Conservation (phyloP, 2,329 filamentous ascomycete genomes). For the Diplodia sapinea region DNA sequence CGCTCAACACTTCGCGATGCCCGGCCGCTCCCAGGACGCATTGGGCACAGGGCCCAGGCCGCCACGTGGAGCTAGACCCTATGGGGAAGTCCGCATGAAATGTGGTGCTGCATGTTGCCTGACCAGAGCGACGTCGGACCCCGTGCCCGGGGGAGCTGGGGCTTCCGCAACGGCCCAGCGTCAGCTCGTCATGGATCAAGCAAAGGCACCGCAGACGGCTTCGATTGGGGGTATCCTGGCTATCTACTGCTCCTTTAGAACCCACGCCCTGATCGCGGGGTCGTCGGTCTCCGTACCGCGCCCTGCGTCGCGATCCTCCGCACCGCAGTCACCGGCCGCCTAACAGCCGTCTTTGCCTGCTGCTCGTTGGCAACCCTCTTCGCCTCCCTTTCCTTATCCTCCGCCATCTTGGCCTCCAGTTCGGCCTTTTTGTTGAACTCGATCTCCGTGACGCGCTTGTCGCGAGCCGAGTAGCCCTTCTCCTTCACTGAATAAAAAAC, state of each 20-base stretch:
- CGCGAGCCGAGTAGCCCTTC: slow-evolving; percentile 88
- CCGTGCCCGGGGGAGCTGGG: background rate
- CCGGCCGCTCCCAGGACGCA: background rate
- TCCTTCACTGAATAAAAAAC: slow-evolving; percentile 98
- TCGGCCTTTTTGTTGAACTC: slow-evolving; percentile 94
- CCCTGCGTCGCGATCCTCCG: slow-evolving; percentile 27
- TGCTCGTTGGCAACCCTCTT: slow-evolving; percentile 52
- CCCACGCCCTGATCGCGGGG: slow-evolving; percentile 19
- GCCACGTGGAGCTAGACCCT: slow-evolving; percentile 14
- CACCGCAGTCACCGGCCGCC: slow-evolving; percentile 26
- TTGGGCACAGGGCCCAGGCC: slow-evolving; percentile 12
- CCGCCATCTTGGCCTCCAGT: slow-evolving; percentile 89
- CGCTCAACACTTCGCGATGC: slow-evolving; percentile 30
- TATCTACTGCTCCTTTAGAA: slow-evolving; percentile 13
- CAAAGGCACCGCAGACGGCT: background rate
- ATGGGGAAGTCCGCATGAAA: slow-evolving; percentile 16
- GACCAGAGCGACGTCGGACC: slow-evolving; percentile 20
- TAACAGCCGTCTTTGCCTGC: slow-evolving; percentile 31
- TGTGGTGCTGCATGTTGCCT: slow-evolving; percentile 15
- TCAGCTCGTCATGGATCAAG: background rate
- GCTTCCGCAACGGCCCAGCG: background rate
- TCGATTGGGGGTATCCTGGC: slow-evolving; percentile 16
- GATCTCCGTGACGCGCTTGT: slow-evolving; percentile 84
- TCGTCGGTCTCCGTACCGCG: slow-evolving; percentile 24
- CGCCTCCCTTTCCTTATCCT: slow-evolving; percentile 75